phyloP scores from a whole-genome alignment of 2,329 filamentous ascomycete genomes.

The Lecanicillium sp. region DNA sequence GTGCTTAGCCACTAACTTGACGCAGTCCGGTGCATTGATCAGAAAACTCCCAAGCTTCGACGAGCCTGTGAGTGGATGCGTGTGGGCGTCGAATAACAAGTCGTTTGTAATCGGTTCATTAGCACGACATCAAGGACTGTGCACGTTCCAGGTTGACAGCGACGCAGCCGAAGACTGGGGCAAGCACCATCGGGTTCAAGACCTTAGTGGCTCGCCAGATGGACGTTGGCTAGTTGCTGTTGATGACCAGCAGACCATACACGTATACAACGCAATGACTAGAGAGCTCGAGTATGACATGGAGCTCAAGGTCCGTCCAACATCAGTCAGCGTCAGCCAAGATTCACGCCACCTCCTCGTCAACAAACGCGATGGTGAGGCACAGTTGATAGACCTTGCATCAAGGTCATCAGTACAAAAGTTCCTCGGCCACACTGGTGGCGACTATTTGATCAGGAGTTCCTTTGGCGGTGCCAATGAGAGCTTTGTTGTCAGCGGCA shows the following conservation, averaged over 20 bases:
- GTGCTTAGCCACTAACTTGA: conserved; percentile 13
- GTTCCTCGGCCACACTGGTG: conserved; percentile 69
- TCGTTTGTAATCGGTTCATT: conserved; percentile 75
- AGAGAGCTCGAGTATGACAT: conserved; percentile 69
- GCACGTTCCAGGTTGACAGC: conserved; percentile 61
- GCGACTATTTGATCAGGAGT: conserved; percentile 71
- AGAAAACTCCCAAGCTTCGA: conserved; percentile 60
- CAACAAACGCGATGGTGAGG: conserved; percentile 69
- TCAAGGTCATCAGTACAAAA: conserved; percentile 63
- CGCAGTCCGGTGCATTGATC: conserved; percentile 54
- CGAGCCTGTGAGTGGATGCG: conserved; percentile 81
- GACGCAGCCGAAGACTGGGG: conserved; percentile 57
- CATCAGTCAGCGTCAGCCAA: conserved; percentile 70
- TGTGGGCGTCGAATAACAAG: conserved; percentile 75
- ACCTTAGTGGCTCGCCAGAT: conserved; percentile 74
- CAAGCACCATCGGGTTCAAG: conserved; percentile 68
- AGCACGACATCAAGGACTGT: conserved; percentile 57
- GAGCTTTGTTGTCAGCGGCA: conserved; percentile 85
- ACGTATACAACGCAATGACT: conserved; percentile 75
- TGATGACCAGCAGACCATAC: conserved; percentile 59
- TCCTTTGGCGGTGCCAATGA: conserved; percentile 84
- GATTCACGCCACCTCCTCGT: conserved; percentile 78
- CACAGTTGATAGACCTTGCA: conserved; percentile 70
- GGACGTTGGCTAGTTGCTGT: conserved; percentile 74
- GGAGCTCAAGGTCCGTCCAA: conserved; percentile 55